Evolutionary conservation across 1,139 yeast genomes (phyloP), one percentile per base, ranked within the genome.

Genomic region (Saccharomycopsis hybrid): DNA sequence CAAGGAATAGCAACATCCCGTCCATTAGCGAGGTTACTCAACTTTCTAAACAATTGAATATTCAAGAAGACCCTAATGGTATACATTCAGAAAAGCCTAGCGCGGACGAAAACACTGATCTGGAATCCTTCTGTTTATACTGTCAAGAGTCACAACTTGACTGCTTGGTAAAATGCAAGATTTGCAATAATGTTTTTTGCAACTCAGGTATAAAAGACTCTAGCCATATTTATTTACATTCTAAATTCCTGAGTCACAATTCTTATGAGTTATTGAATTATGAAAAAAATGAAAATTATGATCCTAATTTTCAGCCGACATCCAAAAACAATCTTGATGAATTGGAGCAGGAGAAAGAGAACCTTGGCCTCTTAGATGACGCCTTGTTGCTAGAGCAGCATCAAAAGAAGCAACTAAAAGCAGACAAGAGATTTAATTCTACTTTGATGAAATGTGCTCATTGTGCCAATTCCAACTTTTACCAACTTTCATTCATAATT

Each of bases 141-240:
- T 50, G 55, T 39, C 49, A 48, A 31, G 55, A 53, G 24, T 30
- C 33, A 4, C 36, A 46, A 29, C 36, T 44, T 4, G 38, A 51
- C 18, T 53, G 50, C 36, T 44, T 53, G 25, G 44, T 48, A 2
- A 46, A 48, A 18, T 53, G 55, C 24, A 41, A 36, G 29, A 32
- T 7, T 28, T 53, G 55, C 42, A 40, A 39, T 8, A 42, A 44
- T 30, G 13, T 37, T 25, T 48, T 53, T 42, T 53, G 55, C 27
- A 53, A 53, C 38, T 48, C 53, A n/a, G 54, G 55, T 4, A 33
- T 38, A 8, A 51, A 46, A 32, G 50, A 50, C 28, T 38, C 53
- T 7, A 41, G 50, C 35, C 55, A 53, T 43, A 33, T 53, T 28
- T 51, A 32, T 36, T 11, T 48, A 3, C 55, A 53, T 43, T 46